Conservation (phyloP, 495 filamentous ascomycete species). For the Talaromyces adpressus region DNA sequence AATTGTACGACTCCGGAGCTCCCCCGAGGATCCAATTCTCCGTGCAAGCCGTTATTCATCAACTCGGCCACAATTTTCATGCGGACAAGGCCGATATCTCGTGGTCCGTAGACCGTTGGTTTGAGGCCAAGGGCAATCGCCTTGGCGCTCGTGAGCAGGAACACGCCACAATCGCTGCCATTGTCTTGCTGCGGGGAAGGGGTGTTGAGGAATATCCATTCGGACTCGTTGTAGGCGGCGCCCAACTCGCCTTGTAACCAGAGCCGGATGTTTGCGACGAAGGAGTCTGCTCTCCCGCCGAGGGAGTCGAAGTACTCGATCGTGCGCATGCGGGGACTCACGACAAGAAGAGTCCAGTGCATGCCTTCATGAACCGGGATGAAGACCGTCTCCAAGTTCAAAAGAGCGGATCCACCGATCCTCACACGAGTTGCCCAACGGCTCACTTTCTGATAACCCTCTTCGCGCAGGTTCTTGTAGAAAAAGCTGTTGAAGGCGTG, state of each 20-base stretch:
- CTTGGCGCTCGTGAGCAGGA: constrained; percentile 66
- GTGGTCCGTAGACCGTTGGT: constrained; percentile 49
- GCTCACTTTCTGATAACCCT: constrained; percentile 39
- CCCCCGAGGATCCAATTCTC: constrained; percentile 29
- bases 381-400: constrained; percentile 54
- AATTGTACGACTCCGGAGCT: background rate
- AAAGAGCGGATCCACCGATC: constrained; percentile 43
- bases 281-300: constrained; percentile 25
- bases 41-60: constrained; percentile 56
- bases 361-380: constrained; percentile 46
- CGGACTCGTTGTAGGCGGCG: constrained; percentile 42
- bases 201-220: constrained; percentile 53
- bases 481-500: constrained; percentile 70
- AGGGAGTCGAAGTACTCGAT: constrained; percentile 76
- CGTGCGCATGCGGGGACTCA: constrained; percentile 53
- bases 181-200: constrained; percentile 57
- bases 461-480: constrained; percentile 50
- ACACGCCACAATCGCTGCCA: constrained; percentile 74
- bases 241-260: constrained; percentile 58
- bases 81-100: constrained; percentile 52
- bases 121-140: constrained; percentile 59
- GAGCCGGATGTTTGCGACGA: constrained; percentile 33
- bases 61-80: constrained; percentile 61
- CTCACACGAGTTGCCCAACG: constrained; percentile 51
- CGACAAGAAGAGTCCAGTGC: constrained; percentile 61